phyloP scores from a whole-genome alignment of 202 grass and related monocot species.

The Setaria viridis region DNA sequence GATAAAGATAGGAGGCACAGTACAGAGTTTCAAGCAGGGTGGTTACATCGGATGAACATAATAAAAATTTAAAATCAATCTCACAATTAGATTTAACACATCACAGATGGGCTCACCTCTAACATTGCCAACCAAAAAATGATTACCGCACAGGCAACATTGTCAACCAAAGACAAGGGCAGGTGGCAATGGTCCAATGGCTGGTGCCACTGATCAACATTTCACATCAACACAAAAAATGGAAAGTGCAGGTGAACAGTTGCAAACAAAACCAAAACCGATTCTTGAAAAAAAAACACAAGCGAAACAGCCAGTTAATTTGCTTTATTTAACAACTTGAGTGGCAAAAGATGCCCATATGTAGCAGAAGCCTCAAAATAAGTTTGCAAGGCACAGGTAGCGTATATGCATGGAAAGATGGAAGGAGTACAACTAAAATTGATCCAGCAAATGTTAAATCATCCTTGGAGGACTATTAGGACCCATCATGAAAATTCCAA shows the following conservation, averaged over 20 bases:
- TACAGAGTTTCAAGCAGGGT: too few species aligned
- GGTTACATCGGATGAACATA: too few species aligned
- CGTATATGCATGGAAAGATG: slow-evolving; percentile 28
- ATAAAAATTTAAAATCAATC: too few species aligned
- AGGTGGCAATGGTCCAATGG: background rate
- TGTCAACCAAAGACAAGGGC: background rate
- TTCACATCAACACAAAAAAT: background rate
- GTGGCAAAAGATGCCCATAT: slow-evolving; percentile 23
- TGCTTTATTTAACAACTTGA: slow-evolving; percentile 54
- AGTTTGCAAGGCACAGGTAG: slow-evolving; percentile 41
- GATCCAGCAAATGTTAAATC: slow-evolving; percentile 42
- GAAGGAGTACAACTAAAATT: slow-evolving; percentile 23
- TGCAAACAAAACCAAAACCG: background rate
- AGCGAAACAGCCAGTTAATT: slow-evolving; percentile 19
- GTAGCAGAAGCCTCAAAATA: slow-evolving; percentile 21
- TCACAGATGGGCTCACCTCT: background rate
- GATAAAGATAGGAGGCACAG: too few species aligned
- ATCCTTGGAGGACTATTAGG: slow-evolving; percentile 35
- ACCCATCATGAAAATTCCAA: slow-evolving; percentile 29
- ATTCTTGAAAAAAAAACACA: background rate
- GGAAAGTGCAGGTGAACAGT: background rate
- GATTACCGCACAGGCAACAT: background rate
- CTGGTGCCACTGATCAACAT: background rate
- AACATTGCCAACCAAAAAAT: too few species aligned
- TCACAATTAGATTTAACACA: background rate